Conservation (phyloP, 2,329 filamentous ascomycete species). For the Penicillium hordei region DNA sequence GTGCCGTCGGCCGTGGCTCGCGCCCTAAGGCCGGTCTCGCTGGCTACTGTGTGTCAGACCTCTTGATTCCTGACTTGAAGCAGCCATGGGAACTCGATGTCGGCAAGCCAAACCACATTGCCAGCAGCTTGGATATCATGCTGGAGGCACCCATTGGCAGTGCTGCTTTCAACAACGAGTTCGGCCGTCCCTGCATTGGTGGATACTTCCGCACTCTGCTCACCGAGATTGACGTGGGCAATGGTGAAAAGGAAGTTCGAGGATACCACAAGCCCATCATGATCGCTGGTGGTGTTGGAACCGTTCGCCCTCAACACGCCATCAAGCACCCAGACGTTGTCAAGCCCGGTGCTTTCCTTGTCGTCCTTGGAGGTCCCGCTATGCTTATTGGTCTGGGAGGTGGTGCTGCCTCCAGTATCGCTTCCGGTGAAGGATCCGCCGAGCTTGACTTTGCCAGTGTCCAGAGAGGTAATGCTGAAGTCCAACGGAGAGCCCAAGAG, state of each 20-base stretch:
- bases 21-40: slow-evolving; percentile 87
- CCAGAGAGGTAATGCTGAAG: slow-evolving; percentile 94
- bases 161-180: slow-evolving; percentile 96
- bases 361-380: slow-evolving; percentile 91
- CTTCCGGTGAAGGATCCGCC: slow-evolving; percentile 82
- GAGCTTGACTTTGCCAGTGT: slow-evolving; percentile 97
- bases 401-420: slow-evolving; percentile 87
- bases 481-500: slow-evolving; percentile 93
- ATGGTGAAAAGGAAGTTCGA: slow-evolving; percentile 68
- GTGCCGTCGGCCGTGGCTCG: slow-evolving; percentile 88
- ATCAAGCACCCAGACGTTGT: slow-evolving; percentile 80
- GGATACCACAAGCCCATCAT: slow-evolving; percentile 99
- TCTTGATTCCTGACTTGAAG: slow-evolving; percentile 78
- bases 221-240: slow-evolving; percentile 62
- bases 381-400: slow-evolving; percentile 98
- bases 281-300: slow-evolving; percentile 94
- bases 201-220: slow-evolving; percentile 92
- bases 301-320: slow-evolving; percentile 84
- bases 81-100: slow-evolving; percentile 91
- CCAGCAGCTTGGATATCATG: slow-evolving; percentile 95
- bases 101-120: slow-evolving; percentile 86
- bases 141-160: slow-evolving; percentile 93
- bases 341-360: slow-evolving; percentile 80
- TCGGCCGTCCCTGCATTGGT: slow-evolving; percentile 82
- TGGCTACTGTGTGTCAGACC: slow-evolving; percentile 93